Conservation (phyloP, 495 filamentous ascomycete genomes). For the Aspergillus egyptiacus region DNA sequence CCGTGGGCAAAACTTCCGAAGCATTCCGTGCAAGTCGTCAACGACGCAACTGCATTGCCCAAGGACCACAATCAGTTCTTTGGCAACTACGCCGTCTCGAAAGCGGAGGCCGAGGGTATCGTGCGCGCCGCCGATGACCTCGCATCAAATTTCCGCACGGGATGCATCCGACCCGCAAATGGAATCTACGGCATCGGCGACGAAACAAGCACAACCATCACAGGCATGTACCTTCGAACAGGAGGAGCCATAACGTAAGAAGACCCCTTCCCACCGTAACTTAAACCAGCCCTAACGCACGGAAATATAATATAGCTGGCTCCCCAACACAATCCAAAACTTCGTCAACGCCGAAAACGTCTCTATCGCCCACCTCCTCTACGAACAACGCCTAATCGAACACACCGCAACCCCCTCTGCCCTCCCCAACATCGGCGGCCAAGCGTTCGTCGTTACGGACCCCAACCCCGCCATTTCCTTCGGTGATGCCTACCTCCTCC, state of each 20-base stretch:
- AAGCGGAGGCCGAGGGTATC: slow-evolving; percentile 48
- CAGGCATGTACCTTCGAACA: slow-evolving; percentile 29
- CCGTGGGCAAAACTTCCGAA: slow-evolving; percentile 41
- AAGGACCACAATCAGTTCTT: slow-evolving; percentile 46
- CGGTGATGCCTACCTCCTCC: slow-evolving; percentile 30
- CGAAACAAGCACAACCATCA: slow-evolving; percentile 41
- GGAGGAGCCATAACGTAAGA: slow-evolving; percentile 34
- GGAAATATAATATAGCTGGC: slow-evolving; percentile 39
- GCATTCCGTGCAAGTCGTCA: slow-evolving; percentile 38
- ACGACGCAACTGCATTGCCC: slow-evolving; percentile 42
- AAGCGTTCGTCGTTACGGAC: slow-evolving; percentile 37
- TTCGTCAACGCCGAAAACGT: slow-evolving; percentile 55
- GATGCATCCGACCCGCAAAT: slow-evolving; percentile 52
- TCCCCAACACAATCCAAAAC: slow-evolving; percentile 43
- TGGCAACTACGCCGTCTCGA: slow-evolving; percentile 50
- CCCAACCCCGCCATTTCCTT: slow-evolving; percentile 34
- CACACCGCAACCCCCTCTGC: slow-evolving; percentile 36
- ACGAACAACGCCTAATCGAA: slow-evolving; percentile 49
- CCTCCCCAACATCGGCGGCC: slow-evolving; percentile 35
- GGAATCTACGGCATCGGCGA: slow-evolving; percentile 54
- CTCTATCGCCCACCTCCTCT: slow-evolving; percentile 53
- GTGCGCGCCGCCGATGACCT: slow-evolving; percentile 42
- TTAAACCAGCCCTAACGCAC: slow-evolving; percentile 19
- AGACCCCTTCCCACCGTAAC: not conserved
- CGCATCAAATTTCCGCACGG: slow-evolving; percentile 44